Percentiles rank a stretch among this genome's conserved stretches.
Conservation (phyloP, 2,329 filamentous ascomycete genomes). For the Talaromyces rugulosus region DNA sequence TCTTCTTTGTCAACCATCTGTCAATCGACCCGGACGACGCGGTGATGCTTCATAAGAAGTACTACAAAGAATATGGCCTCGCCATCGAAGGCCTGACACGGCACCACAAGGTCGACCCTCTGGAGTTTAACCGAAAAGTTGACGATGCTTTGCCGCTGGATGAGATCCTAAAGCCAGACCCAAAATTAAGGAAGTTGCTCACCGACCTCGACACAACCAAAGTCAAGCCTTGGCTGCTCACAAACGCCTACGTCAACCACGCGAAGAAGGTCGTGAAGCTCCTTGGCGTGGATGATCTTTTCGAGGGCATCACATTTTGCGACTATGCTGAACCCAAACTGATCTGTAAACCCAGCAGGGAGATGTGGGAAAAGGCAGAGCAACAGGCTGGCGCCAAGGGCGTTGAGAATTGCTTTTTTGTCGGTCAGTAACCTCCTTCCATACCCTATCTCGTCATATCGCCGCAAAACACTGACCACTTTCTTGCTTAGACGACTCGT, state of each 20-base stretch:
- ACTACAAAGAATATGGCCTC: slow-evolving; percentile 95
- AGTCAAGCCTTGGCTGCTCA: slow-evolving; percentile 89
- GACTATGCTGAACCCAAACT: slow-evolving; percentile 73
- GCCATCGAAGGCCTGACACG: slow-evolving; percentile 92
- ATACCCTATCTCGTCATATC: neutral
- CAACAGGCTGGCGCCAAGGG: slow-evolving; percentile 68
- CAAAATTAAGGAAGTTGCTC: slow-evolving; percentile 69
- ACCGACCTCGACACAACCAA: slow-evolving; percentile 77
- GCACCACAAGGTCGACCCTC: slow-evolving; percentile 89
- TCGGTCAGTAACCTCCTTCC: slow-evolving; percentile 58
- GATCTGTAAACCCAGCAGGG: slow-evolving; percentile 78
- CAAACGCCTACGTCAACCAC: slow-evolving; percentile 91
- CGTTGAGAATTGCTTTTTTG: slow-evolving; percentile 78
- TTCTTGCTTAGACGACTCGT: slow-evolving; percentile 66
- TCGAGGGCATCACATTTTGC: slow-evolving; percentile 93
- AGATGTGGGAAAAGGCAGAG: slow-evolving; percentile 89
- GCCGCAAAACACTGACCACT: slow-evolving; percentile 14
- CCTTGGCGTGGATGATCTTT: slow-evolving; percentile 78
- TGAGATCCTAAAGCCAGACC: slow-evolving; percentile 73
- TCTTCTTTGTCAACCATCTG: slow-evolving; percentile 65
- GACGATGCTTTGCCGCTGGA: slow-evolving; percentile 92
- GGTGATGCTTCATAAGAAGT: slow-evolving; percentile 78
- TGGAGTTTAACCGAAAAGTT: slow-evolving; percentile 91
- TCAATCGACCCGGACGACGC: slow-evolving; percentile 72
- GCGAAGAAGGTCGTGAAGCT: slow-evolving; percentile 76